A percentile compares a stretch with the other conserved stretches of the same genome.
phyloP scores from a whole-genome alignment of 176 grass and related monocot genomes.

The Poa pratensis region DNA sequence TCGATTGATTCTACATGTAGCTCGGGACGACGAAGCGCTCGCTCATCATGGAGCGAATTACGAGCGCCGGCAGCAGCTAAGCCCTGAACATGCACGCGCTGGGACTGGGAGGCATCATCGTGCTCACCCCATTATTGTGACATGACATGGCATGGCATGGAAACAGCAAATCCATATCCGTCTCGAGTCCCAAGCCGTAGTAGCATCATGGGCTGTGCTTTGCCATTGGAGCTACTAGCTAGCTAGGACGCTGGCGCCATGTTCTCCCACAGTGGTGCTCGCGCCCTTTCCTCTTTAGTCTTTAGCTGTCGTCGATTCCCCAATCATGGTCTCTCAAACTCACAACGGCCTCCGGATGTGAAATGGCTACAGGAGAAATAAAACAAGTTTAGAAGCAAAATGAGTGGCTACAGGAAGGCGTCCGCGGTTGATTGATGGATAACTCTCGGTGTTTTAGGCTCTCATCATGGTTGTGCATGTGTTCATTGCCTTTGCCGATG shows the following conservation, averaged over 20 bases:
- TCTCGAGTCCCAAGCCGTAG: neutral
- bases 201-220: too few species aligned
- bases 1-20: neutral
- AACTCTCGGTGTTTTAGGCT: too few species aligned
- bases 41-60: too few species aligned
- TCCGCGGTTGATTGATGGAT: too few species aligned
- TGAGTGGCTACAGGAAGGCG: too few species aligned
- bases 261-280: conserved; percentile 17
- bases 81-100: neutral
- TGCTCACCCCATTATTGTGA: conserved; percentile 3
- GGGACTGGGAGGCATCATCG: too few species aligned
- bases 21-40: neutral
- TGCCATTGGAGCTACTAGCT: neutral
- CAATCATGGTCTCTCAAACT: conserved; percentile 32
- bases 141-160: neutral
- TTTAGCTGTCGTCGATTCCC: conserved; percentile 36
- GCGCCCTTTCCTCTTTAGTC: conserved; percentile 32
- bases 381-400: too few species aligned
- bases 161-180: conserved; percentile 20
- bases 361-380: neutral
- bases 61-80: neutral
- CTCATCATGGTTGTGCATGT: too few species aligned
- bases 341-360: conserved; percentile 11
- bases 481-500: too few species aligned
- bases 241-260: conserved; percentile 20